Base-by-base conservation (phyloP, 495 filamentous ascomycete genomes). In the Xylaria venustula region DNA sequence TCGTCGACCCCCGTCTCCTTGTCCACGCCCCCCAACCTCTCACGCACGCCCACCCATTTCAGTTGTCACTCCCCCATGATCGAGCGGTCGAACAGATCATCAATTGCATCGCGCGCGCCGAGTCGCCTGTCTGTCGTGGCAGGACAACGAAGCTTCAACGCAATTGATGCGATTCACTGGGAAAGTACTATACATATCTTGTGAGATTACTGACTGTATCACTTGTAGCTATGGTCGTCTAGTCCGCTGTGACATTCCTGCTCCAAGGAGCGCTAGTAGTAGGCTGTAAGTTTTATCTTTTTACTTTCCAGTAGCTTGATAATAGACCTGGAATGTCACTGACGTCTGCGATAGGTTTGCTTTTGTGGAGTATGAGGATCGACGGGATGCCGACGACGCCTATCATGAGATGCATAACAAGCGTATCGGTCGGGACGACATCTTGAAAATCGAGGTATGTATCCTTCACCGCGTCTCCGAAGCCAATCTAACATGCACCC, bases 341-440 rank as follows among this genome's bases (percentile, higher is more conserved):
- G 65, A 74, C 71, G 47, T 56, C 25, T 32, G 65, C 61, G 5
- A 3, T 66, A 98, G 94, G 60, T 99, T 99, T 74, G 94, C 94
- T 17, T 99, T 99, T 78, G 94, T 99, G 53, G 94, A 99, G 77
- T 99, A 99, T 75, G 94, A 99, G 80, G 96, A 92, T 75, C 92
- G 94, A 67, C 95, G 94, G 67, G 94, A 99, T 83, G 92, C 94
- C 46, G 94, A 99, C 79, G 94, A 99, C 83, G 94, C 94, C 32
- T 99, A 99, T 72, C 92, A 98, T 76, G 94, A 99, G 76, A 98
- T 99, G 95, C 94, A 99, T 75, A 97, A 97, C 80, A 96, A 96
- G 85, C 91, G 94, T 54, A 92, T 99, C 67, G 93, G 92, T 44
- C 89, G 93, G 54, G 94, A 99, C 74, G 94, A 99, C 66, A 74